These are phyloP conservation scores for Orbilia oligospora DNA, from an alignment of 2,329 filamentous ascomycete species.

Conservation along the genomic window DNA sequence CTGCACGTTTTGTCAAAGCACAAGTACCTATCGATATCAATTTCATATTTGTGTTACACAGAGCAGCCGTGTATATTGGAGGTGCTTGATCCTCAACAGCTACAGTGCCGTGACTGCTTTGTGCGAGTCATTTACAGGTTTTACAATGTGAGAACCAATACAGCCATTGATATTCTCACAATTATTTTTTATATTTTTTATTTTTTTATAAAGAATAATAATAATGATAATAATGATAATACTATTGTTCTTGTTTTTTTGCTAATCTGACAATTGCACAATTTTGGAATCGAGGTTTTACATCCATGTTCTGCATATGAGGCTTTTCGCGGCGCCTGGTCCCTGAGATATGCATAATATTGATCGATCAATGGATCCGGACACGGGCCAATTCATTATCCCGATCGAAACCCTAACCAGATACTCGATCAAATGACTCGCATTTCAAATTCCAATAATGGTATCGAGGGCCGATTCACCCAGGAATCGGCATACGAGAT, in stretches of 20 bases:
- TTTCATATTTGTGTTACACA: slow-evolving; percentile 10
- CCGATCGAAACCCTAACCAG: background rate
- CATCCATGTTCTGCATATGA: background rate
- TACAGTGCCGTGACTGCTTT: background rate
- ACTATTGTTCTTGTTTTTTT: too few species aligned
- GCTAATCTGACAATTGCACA: too few species aligned
- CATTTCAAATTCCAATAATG: background rate
- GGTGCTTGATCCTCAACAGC: background rate
- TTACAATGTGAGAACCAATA: too few species aligned
- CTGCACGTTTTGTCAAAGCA: slow-evolving; percentile 1
- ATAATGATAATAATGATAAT: too few species aligned
- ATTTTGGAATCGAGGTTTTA: background rate
- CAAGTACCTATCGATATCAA: background rate
- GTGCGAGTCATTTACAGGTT: background rate
- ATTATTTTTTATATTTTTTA: too few species aligned
- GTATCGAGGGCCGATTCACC: background rate
- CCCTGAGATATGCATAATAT: slow-evolving; percentile 1
- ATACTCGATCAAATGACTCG: background rate
- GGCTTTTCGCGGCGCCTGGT: slow-evolving; percentile 1
- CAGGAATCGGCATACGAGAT: background rate
- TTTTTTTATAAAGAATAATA: too few species aligned
- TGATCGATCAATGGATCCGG: background rate
- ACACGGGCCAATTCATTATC: slow-evolving; percentile 1
- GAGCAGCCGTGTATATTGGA: background rate
- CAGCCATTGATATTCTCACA: background rate